phyloP scores from a whole-genome alignment of 2,329 filamentous ascomycete genomes.

The Microsporum canis region DNA sequence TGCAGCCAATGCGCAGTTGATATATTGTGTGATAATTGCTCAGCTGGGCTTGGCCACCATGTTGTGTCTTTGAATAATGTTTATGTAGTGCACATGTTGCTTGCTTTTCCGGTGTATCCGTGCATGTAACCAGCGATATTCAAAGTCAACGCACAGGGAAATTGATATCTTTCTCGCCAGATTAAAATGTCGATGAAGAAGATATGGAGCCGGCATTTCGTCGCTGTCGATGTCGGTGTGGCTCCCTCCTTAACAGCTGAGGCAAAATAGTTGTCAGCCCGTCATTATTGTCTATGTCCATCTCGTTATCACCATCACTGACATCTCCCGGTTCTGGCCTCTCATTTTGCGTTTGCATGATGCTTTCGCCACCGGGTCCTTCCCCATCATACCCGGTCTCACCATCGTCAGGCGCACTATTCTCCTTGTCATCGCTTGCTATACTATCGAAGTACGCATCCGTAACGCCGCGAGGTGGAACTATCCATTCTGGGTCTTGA shows the following conservation, averaged over 20 bases:
- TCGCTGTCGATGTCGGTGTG: background rate
- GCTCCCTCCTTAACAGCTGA: background rate
- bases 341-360: background rate
- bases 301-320: background rate
- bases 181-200: background rate
- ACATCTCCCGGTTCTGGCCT: background rate
- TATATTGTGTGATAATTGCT: background rate
- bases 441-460: constrained; percentile 4
- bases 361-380: background rate
- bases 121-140: no score
- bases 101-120: background rate
- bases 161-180: background rate
- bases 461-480: background rate
- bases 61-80: no score
- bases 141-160: background rate
- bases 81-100: background rate
- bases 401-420: background rate
- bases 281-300: background rate
- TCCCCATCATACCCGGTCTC: background rate
- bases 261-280: background rate
- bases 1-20: background rate
- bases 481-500: constrained; percentile 12
- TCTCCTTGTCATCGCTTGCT: constrained; percentile 14
- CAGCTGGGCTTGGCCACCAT: background rate
- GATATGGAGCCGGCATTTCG: background rate